Evolutionary conservation across 306 rosid genomes (phyloP), one percentile per base, ranked within the genome.

Genomic region (Amphicarpaea edgeworthii): DNA sequence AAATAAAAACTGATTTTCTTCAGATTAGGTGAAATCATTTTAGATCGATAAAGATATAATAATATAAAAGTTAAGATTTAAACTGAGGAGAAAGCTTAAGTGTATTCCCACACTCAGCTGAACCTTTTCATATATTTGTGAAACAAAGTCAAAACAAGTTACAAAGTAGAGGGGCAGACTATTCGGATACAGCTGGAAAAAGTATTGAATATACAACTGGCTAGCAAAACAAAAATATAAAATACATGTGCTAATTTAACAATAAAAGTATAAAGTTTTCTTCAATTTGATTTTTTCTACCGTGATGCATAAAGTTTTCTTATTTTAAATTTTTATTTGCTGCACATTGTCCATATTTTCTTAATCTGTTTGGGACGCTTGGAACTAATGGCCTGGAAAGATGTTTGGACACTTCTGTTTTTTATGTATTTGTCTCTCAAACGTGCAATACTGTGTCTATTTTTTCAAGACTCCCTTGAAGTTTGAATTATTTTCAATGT

Each of bases 401-500:
- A 21, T 40, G 38, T 40, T 43, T 28, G 45, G 24, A 16, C n/a
- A 41, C 53, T 60, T 46, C 43, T 58, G 65, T 28, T 78, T 68
- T 54, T 32, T 46, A 20, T 59, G 59, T 32, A 14, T 21, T 23
- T 26, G 46, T 49, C 57, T 70, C 42, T 61, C 60, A 14, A 47
- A 28, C 38, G 26, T 21, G 21, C 68, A 41, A 14, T 10, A 24
- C 15, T 46, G 61, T 51, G 32, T 50, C 23, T 77, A 46, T 51
- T 69, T 32, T 75, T 30, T 37, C 67, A 26, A 20, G 49, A 38
- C 3, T 17, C 38, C 28, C 43, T 64, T 26, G 61, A 37, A 9
- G 64, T 49, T 51, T 73, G 49, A 47, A 72, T 59, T 47, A 47
- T 3, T 42, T 53, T 71, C 26, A 23, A 9, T 73, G 45, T 59